phyloP scores from a whole-genome alignment of 177 flowering plant genomes.

The Vitis hybrid region DNA sequence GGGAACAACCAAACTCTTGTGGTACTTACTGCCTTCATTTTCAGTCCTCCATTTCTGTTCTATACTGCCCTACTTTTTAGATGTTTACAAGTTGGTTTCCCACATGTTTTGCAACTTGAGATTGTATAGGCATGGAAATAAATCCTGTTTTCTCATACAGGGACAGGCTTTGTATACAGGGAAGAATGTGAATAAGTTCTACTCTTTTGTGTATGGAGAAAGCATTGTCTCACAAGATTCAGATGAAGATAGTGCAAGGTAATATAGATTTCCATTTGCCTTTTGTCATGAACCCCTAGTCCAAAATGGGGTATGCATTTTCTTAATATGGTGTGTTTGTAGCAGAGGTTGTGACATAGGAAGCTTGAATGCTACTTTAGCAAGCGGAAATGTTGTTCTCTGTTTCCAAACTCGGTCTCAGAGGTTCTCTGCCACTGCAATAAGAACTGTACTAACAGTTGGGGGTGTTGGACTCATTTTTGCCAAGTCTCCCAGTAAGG shows the following conservation, averaged over 20 bases:
- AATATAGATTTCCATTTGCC: not conserved
- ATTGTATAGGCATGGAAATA: not conserved
- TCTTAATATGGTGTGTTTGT: not conserved
- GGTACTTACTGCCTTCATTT: conserved; percentile 29
- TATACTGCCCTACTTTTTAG: not conserved
- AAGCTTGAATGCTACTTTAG: conserved; percentile 45
- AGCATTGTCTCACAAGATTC: conserved; percentile 30
- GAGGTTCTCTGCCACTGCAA: conserved; percentile 26
- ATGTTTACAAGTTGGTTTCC: not conserved
- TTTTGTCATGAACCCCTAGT: not conserved
- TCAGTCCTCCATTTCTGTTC: not conserved
- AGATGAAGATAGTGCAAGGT: conserved; percentile 43
- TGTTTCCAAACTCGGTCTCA: conserved; percentile 48
- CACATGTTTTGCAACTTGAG: not conserved
- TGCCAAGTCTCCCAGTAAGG: conserved; percentile 41
- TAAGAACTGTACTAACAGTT: conserved; percentile 19
- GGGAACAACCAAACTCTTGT: conserved; percentile 44
- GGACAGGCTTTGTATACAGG: conserved; percentile 50
- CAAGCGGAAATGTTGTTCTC: conserved; percentile 50
- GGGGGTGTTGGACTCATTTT: conserved; percentile 43
- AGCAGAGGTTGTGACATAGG: conserved; percentile 42
- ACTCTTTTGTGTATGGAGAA: conserved; percentile 43
- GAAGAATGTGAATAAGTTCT: conserved; percentile 25
- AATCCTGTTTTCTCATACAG: conserved; percentile 24
- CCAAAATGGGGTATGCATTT: not conserved